Evolutionary conservation across 225 moss, liverwort and hornwort genomes (phyloP).

Genomic region (Thuidium tamariscinum): DNA sequence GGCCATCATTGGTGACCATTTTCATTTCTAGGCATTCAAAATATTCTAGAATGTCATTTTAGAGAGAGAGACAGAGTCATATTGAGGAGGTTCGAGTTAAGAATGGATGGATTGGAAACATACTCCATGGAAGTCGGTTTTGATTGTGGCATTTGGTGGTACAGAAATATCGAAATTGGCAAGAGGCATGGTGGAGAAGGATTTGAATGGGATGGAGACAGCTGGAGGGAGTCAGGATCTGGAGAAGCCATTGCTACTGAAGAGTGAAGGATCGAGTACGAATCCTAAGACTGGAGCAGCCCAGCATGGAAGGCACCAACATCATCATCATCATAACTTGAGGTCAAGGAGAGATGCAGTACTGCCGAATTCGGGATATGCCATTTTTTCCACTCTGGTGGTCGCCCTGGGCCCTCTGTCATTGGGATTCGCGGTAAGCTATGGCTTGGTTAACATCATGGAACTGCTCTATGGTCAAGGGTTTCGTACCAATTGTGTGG

Average conservation of each 20-base stretch:
- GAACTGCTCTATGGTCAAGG: background rate
- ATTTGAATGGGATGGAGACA: constrained; percentile 31
- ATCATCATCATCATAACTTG: background rate
- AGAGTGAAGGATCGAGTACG: background rate
- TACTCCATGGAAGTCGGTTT: background rate
- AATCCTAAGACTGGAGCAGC: background rate
- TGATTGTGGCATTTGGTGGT: background rate
- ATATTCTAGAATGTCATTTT: background rate
- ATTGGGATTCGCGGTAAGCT: constrained; percentile 55
- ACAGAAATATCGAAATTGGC: background rate
- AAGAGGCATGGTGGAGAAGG: constrained; percentile 20
- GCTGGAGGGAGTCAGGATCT: constrained; percentile 8
- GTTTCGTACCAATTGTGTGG: background rate
- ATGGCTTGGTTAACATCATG: background rate
- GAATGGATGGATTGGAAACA: background rate
- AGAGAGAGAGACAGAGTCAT: background rate
- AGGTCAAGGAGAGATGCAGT: constrained; percentile 30
- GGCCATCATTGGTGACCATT: background rate
- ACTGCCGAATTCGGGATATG: constrained; percentile 23
- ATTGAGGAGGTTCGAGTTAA: background rate
- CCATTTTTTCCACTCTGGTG: constrained; percentile 51
- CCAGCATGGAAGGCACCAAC: constrained; percentile 2
- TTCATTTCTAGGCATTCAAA: background rate
- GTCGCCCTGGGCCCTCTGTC: constrained; percentile 54
- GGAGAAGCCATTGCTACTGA: constrained; percentile 26